Percentiles rank a stretch among this genome's conserved stretches.
phyloP scores from a whole-genome alignment of 2,329 filamentous ascomycete genomes.

The Pseudomassariella vexata region DNA sequence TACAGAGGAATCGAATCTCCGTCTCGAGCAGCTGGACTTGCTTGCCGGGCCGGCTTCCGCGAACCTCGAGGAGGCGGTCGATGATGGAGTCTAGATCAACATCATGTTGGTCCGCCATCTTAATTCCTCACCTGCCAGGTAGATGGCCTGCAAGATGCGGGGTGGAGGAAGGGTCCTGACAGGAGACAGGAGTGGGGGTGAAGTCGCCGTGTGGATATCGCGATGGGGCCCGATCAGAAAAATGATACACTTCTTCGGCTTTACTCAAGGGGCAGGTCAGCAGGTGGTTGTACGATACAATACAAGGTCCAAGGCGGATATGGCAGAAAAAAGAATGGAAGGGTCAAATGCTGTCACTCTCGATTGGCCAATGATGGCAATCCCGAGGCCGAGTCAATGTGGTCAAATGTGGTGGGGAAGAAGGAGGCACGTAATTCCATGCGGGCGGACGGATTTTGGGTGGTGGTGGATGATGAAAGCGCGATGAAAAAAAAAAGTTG shows the following conservation, averaged over 20 bases:
- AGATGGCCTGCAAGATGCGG: slow-evolving; percentile 31
- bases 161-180: slow-evolving; percentile 15
- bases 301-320: background rate
- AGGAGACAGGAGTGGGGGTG: slow-evolving; percentile 9
- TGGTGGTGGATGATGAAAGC: background rate
- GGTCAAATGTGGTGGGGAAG: too few relatives aligned
- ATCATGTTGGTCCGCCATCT: slow-evolving; percentile 68
- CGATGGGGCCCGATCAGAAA: slow-evolving; percentile 9
- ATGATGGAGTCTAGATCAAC: slow-evolving; percentile 99
- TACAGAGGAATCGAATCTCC: slow-evolving; percentile 96
- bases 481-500: background rate
- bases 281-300: background rate
- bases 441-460: background rate
- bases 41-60: slow-evolving; percentile 95
- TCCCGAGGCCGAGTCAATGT: too few relatives aligned
- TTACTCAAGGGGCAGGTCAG: background rate
- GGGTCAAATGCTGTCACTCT: too few relatives aligned
- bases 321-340: too few relatives aligned
- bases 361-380: too few relatives aligned
- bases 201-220: slow-evolving; percentile 5
- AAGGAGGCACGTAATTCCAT: too few relatives aligned
- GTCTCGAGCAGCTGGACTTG: slow-evolving; percentile 95
- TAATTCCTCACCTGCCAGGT: slow-evolving; percentile 36
- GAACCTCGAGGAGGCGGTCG: slow-evolving; percentile 93
- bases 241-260: slow-evolving; percentile 10